Conservation (phyloP, 164 flowering plant genomes). For the Aristolochia fimbriata region DNA sequence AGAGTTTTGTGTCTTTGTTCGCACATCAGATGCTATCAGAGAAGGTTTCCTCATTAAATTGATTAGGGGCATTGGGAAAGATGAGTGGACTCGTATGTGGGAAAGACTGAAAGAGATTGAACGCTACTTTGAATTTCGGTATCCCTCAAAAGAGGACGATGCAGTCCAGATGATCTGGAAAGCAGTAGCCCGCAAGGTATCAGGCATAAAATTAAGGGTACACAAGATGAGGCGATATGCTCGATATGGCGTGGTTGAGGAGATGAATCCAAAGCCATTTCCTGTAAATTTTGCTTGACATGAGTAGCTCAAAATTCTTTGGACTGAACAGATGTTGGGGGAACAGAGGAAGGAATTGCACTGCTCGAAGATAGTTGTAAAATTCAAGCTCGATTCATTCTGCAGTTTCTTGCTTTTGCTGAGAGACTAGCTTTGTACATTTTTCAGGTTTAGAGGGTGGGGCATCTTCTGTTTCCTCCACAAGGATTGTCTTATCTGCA, state of each 20-base stretch:
- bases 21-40: constrained; percentile 58
- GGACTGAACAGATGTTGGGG: not conserved
- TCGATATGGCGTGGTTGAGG: constrained; percentile 5
- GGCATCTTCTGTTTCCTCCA: too few species aligned
- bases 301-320: constrained; percentile 2
- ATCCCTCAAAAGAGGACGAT: constrained; percentile 55
- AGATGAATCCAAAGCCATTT: not conserved
- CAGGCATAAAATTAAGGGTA: constrained; percentile 35
- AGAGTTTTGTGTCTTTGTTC: constrained; percentile 65
- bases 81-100: constrained; percentile 77
- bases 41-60: constrained; percentile 47
- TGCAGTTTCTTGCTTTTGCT: not conserved
- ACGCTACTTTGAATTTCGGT: constrained; percentile 42
- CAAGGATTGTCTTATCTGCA: too few species aligned
- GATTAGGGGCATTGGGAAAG: constrained; percentile 38
- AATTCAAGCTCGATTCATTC: constrained; percentile 2
- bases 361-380: not conserved
- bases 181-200: constrained; percentile 57
- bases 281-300: constrained; percentile 4
- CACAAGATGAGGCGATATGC: constrained; percentile 34
- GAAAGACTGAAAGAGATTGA: constrained; percentile 49
- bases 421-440: too few species aligned
- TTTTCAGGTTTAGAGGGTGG: too few species aligned
- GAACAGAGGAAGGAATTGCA: not conserved
- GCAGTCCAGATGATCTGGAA: constrained; percentile 93